These are phyloP conservation scores for Coemansia sp. DNA, from an alignment of 192 early-diverging fungal genomes.

Conservation along the genomic window DNA sequence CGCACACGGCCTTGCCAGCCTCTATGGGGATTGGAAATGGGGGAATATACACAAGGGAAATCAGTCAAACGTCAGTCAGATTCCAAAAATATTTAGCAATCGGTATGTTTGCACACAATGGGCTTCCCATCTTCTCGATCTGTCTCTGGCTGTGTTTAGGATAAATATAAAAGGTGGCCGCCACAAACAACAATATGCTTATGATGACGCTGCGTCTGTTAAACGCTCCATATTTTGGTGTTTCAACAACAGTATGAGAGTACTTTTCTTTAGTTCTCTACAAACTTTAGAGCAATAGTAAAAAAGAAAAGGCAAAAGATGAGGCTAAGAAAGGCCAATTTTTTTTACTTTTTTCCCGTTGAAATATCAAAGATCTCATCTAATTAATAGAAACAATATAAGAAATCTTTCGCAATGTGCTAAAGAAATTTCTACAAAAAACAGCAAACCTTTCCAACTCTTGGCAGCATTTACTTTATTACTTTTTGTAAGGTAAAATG, in stretches of 20 bases:
- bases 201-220: neutral
- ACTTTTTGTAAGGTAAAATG: too few relatives aligned
- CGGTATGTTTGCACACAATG: neutral
- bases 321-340: too few relatives aligned
- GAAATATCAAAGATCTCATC: too few relatives aligned
- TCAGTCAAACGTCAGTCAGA: neutral
- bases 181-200: neutral
- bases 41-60: constrained; percentile 5
- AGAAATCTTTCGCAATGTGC: too few relatives aligned
- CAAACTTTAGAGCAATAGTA: too few relatives aligned
- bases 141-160: neutral
- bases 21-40: neutral
- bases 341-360: too few relatives aligned
- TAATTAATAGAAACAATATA: too few relatives aligned
- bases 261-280: too few relatives aligned
- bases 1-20: constrained; percentile 25
- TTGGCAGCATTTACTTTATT: too few relatives aligned
- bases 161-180: neutral
- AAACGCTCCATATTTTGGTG: neutral
- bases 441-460: too few relatives aligned
- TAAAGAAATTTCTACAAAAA: too few relatives aligned
- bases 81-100: constrained; percentile 5
- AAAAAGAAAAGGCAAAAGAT: neutral
- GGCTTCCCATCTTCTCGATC: neutral
- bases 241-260: too few relatives aligned